These are phyloP conservation scores for Nannizzia gypsea DNA, from an alignment of 2,329 filamentous ascomycete genomes.

Conservation along the genomic window DNA sequence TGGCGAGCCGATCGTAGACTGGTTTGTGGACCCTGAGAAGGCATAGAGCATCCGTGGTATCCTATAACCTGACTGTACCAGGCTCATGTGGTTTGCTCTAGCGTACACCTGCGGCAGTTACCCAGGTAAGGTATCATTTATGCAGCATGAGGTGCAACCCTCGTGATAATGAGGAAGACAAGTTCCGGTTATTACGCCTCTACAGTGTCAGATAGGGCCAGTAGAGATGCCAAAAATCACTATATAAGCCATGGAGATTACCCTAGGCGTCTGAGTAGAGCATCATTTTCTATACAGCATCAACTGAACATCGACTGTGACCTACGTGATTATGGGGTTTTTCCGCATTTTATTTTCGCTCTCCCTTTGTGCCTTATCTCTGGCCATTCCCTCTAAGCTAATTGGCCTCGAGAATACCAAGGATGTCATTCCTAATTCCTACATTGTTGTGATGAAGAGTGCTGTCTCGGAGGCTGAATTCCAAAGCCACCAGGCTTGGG, in stretches of 20 bases:
- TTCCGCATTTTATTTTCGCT: neutral
- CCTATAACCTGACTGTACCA: neutral
- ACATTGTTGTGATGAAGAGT: conserved; percentile 11
- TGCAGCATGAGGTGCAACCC: neutral
- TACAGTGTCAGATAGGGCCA: neutral
- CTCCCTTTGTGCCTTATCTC: neutral
- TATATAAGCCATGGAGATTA: neutral
- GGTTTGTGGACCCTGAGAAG: neutral
- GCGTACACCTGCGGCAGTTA: neutral
- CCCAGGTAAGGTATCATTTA: neutral
- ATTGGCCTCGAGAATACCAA: neutral
- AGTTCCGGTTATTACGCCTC: neutral
- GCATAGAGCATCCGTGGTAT: neutral
- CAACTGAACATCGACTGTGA: neutral
- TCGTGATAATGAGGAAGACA: neutral
- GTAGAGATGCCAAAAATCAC: neutral
- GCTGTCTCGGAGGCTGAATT: conserved; percentile 4
- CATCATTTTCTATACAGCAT: neutral
- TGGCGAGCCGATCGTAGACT: neutral
- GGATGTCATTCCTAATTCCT: conserved; percentile 6
- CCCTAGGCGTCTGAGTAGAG: neutral
- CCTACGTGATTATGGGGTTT: neutral
- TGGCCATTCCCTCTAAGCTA: neutral
- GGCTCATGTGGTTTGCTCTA: neutral
- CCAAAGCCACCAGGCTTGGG: conserved; percentile 5